These are phyloP conservation scores for Platanthera guangdongensis DNA, from an alignment of 106 monocot species.

Conservation along the genomic window DNA sequence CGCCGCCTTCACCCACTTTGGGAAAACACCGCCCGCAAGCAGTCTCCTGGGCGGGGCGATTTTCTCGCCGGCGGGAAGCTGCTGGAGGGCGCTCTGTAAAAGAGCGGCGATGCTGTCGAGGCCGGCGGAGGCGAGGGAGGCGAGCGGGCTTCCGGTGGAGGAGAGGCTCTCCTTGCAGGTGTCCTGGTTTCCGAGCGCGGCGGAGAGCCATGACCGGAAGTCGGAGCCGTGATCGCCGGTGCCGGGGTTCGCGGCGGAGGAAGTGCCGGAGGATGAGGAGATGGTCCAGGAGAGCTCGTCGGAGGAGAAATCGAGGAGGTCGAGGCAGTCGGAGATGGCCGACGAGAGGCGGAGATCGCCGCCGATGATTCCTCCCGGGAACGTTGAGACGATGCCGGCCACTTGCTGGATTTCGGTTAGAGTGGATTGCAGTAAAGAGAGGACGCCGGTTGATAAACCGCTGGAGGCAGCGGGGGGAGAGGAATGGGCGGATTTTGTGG, in stretches of 20 bases:
- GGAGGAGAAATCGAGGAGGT: slow-evolving; percentile 80
- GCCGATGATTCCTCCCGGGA: slow-evolving; percentile 27
- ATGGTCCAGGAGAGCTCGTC: slow-evolving; percentile 60
- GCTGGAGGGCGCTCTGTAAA: slow-evolving; percentile 18
- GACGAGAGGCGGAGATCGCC: slow-evolving; percentile 66
- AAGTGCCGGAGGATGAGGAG: slow-evolving; percentile 5
- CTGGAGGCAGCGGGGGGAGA: not conserved
- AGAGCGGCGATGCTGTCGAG: slow-evolving; percentile 29
- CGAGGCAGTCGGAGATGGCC: slow-evolving; percentile 85
- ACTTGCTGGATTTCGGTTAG: slow-evolving; percentile 40
- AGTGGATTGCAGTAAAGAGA: slow-evolving; percentile 45
- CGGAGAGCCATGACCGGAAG: slow-evolving; percentile 54
- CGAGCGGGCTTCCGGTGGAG: slow-evolving; percentile 24
- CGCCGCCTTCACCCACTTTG: slow-evolving; percentile 36
- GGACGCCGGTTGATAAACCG: slow-evolving; percentile 23
- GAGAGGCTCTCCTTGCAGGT: slow-evolving; percentile 54
- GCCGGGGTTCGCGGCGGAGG: not conserved
- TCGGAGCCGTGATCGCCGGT: slow-evolving; percentile 23
- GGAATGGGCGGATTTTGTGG: not conserved
- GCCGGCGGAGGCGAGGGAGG: slow-evolving; percentile 22
- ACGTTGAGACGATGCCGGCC: slow-evolving; percentile 29
- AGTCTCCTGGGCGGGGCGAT: slow-evolving; percentile 1
- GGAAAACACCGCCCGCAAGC: slow-evolving; percentile 28
- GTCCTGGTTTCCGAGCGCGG: slow-evolving; percentile 61
- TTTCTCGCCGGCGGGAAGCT: slow-evolving; percentile 1